phyloP scores from a whole-genome alignment of 305 asterid species.

The Fraxinus velutina region DNA sequence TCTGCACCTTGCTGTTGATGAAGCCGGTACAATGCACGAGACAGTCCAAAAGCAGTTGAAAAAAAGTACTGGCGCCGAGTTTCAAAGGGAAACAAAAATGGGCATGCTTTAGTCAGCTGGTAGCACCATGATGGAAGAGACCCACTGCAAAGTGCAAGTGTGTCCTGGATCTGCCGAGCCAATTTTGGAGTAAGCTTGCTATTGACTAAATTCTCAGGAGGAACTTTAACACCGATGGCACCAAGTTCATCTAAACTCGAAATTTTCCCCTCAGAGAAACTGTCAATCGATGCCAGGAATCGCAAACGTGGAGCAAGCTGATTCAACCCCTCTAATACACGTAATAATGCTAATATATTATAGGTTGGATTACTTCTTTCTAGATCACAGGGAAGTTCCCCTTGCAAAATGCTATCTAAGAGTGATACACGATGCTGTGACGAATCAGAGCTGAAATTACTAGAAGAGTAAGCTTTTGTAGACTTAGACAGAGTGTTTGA shows the following conservation, averaged over 20 bases:
- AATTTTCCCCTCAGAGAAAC: constrained; percentile 72
- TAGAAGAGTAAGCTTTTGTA: constrained; percentile 51
- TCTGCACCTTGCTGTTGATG: constrained; percentile 99
- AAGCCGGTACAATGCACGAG: constrained; percentile 89
- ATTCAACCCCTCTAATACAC: constrained; percentile 87
- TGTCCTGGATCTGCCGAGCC: constrained; percentile 92
- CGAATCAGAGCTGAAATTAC: constrained; percentile 40
- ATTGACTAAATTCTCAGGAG: constrained; percentile 64
- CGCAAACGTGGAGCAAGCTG: constrained; percentile 90
- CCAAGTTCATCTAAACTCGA: constrained; percentile 50
- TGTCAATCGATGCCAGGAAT: constrained; percentile 52
- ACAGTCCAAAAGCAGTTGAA: constrained; percentile 95
- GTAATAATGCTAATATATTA: constrained; percentile 75
- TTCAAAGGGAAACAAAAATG: constrained; percentile 94
- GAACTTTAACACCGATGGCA: constrained; percentile 50
- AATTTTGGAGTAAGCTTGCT: constrained; percentile 91
- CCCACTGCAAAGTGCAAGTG: constrained; percentile 95
- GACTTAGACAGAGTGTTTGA: constrained; percentile 55
- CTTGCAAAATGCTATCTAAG: constrained; percentile 88
- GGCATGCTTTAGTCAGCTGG: constrained; percentile 94
- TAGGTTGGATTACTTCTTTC: constrained; percentile 86
- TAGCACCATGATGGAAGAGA: constrained; percentile 98
- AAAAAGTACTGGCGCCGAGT: constrained; percentile 95
- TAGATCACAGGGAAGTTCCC: constrained; percentile 91
- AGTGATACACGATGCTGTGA: constrained; percentile 53